Base-by-base conservation (phyloP, 1,284 basidiomycete species). In the Apiotrichum gracile region DNA sequence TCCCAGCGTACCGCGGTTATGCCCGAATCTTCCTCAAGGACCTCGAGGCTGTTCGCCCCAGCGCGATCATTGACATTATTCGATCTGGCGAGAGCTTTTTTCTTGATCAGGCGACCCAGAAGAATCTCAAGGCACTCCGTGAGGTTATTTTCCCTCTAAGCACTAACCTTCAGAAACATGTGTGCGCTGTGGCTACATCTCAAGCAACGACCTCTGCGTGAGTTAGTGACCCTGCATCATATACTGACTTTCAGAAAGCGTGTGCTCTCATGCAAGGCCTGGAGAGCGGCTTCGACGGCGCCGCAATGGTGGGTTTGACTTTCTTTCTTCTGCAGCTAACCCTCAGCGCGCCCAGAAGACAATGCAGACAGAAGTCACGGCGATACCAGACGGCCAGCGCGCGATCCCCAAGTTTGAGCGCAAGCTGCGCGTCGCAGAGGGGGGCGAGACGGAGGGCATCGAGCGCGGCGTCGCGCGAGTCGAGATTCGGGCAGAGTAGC, bases 21-120 rank as follows among this genome's bases (percentile, higher is more conserved):
- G 93, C 96, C 0, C 81, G 94, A 41, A 85, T 85, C 0, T 96
- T 97, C 66, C 81, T 98, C 40, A 98, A 98, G 73, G 91, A 97
- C 62, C 81, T 98, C 16, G 94, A 99, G 77, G 87, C 87, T 0
- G 85, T 93, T 33, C 82, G 94, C 19, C 92, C 96, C 0, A 90
- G 87, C 63, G 88, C 90, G 2, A 97, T 98, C 60, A 89, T 99
- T 54, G 94, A 99, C 70, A 96, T 98, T 59, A 97, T 98, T 48
- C 89, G 96, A 68, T 93, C 91, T 0, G 93, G 92, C 5, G 92
- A 97, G 70, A 86, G 84, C 12, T 93, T 88, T 65, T 86, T 87
- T 66, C 78, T 90, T 37, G 84, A 81, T 62, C 86, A 88, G 54
- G 86, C 85, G 60, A 82, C 89, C 13, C 87, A 85, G 70, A 83